Base-by-base conservation (phyloP, 129 eudicot species). In the Lonicera japonica region DNA sequence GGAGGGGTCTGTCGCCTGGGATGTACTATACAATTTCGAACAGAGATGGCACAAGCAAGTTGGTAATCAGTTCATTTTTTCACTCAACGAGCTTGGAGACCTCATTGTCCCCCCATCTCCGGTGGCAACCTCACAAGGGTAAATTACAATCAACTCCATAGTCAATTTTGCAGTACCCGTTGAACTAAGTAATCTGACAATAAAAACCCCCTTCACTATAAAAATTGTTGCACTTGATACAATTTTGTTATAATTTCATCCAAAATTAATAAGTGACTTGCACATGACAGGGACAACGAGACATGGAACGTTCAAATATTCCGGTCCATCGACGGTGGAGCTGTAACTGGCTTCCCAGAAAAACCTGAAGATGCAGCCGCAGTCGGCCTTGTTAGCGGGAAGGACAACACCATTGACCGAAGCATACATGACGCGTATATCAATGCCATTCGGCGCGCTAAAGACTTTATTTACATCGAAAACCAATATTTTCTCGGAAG, bases 1-100 rank as follows among this genome's bases (percentile, higher is more conserved):
- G 0, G 95, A 87, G 67, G 95, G 97, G 53, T 90, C 97, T 0
- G 82, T 72, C 9, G 95, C 95, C 15, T 91, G 97, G 97, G 97
- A 91, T 21, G 94, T 91, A 9, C 65, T 90, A 60, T 83, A 83
- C 53, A 90, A 90, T 64, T 90, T 90, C 22, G 97, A 90, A 70
- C 95, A 87, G 21, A 72, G 97, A 29, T 91, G 97, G 97, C 68
- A 21, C 7, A 84, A 80, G 66, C 95, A 87, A 85, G 95, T 82
- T 0, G 90, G 94, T 29, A 38, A 43, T 0, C 63, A 25, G 14
- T 66, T 17, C 48, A 59, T 91, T 15, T 75, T 55, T 39, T n/a
- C 86, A 0, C 25, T 73, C 1, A 1, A 67, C 0, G 90, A 87
- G 39, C 78, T 91, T 22, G 76, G 79, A 48, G 29, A 12, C 8